phyloP scores from a whole-genome alignment of 2,329 filamentous ascomycete genomes.

The Colletotrichum truncatum region DNA sequence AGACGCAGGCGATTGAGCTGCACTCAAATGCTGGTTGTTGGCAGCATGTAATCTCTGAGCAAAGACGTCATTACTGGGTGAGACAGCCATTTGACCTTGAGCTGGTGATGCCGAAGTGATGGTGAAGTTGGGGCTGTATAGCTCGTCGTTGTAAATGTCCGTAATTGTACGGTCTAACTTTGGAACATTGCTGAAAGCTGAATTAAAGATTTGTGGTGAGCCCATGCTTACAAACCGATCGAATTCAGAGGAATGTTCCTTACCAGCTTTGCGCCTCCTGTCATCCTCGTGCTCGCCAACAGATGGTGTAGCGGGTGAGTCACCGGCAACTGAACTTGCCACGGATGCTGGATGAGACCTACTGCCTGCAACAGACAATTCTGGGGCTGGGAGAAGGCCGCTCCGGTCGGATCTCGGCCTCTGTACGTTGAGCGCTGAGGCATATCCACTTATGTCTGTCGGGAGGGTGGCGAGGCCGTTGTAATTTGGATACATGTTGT shows the following conservation, averaged over 20 bases:
- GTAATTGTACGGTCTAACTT: constrained; percentile 89
- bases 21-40: constrained; percentile 76
- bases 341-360: constrained; percentile 64
- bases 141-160: constrained; percentile 84
- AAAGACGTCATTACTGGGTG: constrained; percentile 70
- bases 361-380: constrained; percentile 50
- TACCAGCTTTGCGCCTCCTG: constrained; percentile 65
- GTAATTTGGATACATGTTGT: constrained; percentile 52
- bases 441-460: constrained; percentile 49
- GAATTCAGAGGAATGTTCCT: constrained; percentile 39
- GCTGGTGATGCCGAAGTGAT: constrained; percentile 63
- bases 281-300: constrained; percentile 58
- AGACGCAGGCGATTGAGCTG: constrained; percentile 58
- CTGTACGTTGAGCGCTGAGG: constrained; percentile 48
- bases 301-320: constrained; percentile 68
- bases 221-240: not conserved
- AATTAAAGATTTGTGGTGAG: constrained; percentile 49
- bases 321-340: constrained; percentile 65
- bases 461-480: constrained; percentile 47
- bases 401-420: constrained; percentile 49
- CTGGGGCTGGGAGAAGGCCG: constrained; percentile 54
- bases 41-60: constrained; percentile 81
- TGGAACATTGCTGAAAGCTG: constrained; percentile 59
- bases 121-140: constrained; percentile 78
- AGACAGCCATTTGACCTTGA: constrained; percentile 55